These are phyloP conservation scores for Colletotrichum paranaense DNA, from an alignment of 2,329 filamentous ascomycete genomes.

Conservation along the genomic window DNA sequence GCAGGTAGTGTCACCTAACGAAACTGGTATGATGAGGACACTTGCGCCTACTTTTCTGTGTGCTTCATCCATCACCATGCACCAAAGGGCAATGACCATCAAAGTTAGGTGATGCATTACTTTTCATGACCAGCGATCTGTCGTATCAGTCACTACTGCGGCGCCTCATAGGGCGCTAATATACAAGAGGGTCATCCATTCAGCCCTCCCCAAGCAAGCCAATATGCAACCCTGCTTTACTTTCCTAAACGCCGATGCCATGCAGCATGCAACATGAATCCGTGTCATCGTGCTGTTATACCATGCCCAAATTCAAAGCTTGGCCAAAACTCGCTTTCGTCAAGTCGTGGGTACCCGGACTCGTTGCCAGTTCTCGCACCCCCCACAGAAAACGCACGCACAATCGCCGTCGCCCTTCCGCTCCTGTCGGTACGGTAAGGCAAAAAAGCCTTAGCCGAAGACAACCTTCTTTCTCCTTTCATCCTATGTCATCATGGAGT, in stretches of 20 bases:
- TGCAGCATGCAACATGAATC: slow-evolving; percentile 43
- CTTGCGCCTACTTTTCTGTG: neutral
- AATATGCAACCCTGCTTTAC: slow-evolving; percentile 31
- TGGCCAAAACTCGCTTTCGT: slow-evolving; percentile 26
- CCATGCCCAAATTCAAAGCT: slow-evolving; percentile 21
- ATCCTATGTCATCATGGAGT: slow-evolving; percentile 70
- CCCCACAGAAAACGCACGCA: slow-evolving; percentile 14
- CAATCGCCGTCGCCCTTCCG: slow-evolving; percentile 5
- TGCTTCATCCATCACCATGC: neutral
- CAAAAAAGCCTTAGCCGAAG: neutral
- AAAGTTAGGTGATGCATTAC: slow-evolving; percentile 10
- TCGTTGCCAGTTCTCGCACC: slow-evolving; percentile 14
- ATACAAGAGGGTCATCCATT: slow-evolving; percentile 21
- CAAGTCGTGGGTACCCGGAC: slow-evolving; percentile 16
- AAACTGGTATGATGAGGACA: neutral
- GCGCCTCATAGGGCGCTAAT: slow-evolving; percentile 4
- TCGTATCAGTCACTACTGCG: neutral
- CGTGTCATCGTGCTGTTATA: slow-evolving; percentile 34
- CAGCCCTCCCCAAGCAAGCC: slow-evolving; percentile 30
- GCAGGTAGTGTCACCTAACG: neutral
- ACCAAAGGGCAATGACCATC: neutral
- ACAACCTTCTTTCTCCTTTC: neutral
- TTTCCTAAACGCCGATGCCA: slow-evolving; percentile 47
- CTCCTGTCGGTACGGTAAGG: neutral
- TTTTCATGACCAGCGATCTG: slow-evolving; percentile 13